Conservation (phyloP, 2,329 filamentous ascomycete species). For the Lachnellula suecica region DNA sequence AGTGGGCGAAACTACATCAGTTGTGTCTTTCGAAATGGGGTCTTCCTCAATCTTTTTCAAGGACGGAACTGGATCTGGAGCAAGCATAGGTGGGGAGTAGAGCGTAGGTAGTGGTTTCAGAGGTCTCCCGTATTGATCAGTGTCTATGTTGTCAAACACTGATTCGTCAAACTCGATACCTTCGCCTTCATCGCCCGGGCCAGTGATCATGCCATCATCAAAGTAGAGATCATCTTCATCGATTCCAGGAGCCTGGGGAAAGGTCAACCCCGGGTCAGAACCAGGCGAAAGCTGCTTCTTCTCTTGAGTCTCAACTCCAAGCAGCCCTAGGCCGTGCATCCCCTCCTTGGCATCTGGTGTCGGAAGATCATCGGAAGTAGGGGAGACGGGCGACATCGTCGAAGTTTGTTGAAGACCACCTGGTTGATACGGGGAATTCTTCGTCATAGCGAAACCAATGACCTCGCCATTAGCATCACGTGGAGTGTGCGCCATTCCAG, state of each 20-base stretch:
- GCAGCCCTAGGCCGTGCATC: slow-evolving; percentile 24
- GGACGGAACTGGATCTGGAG: slow-evolving; percentile 16
- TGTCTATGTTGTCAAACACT: slow-evolving; percentile 69
- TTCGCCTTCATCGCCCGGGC: slow-evolving; percentile 45
- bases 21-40: neutral
- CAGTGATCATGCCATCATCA: slow-evolving; percentile 56
- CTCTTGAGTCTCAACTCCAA: slow-evolving; percentile 13
- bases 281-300: neutral
- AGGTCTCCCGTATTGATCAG: slow-evolving; percentile 60
- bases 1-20: slow-evolving; percentile 4
- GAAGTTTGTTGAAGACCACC: slow-evolving; percentile 17
- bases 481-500: slow-evolving; percentile 50
- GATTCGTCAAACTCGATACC: slow-evolving; percentile 67
- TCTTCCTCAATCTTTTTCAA: slow-evolving; percentile 11
- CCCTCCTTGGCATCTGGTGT: neutral
- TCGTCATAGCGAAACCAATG: slow-evolving; percentile 53
- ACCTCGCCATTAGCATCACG: slow-evolving; percentile 53
- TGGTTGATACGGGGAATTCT: slow-evolving; percentile 26
- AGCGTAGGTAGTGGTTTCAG: slow-evolving; percentile 41
- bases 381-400: slow-evolving; percentile 5
- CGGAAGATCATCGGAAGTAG: neutral
- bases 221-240: slow-evolving; percentile 68
- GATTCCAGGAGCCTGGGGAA: slow-evolving; percentile 18
- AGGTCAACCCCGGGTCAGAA: slow-evolving; percentile 6
- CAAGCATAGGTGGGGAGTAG: slow-evolving; percentile 27